Evolutionary conservation across 208 protist genomes (phyloP).

Genomic region (Trypanosoma cruzi): DNA sequence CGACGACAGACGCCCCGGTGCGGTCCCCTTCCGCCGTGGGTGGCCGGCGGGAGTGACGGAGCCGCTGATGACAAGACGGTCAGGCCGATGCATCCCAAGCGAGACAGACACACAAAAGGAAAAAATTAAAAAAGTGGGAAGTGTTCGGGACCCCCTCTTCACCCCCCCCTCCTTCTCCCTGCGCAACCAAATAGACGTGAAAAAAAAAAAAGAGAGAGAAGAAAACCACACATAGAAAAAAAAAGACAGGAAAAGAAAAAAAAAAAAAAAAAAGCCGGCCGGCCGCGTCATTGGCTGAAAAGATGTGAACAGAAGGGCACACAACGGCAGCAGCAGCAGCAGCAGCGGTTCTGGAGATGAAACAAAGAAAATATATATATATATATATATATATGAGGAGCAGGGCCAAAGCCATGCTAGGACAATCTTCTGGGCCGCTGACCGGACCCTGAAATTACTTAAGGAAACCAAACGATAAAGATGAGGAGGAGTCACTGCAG

Average conservation of each 20-base stretch:
- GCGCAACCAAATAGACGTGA: not conserved
- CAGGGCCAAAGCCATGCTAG: too few species aligned
- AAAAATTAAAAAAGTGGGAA: not conserved
- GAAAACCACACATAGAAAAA: not conserved
- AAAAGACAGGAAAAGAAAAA: not conserved
- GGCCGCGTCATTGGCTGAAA: too few species aligned
- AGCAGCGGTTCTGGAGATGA: too few species aligned
- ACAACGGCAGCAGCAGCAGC: too few species aligned
- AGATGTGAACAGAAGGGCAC: too few species aligned
- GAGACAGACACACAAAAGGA: not conserved
- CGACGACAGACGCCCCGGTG: not conserved
- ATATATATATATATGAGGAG: too few species aligned
- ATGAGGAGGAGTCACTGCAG: too few species aligned
- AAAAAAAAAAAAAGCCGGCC: not conserved
- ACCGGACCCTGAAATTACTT: too few species aligned
- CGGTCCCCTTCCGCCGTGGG: not conserved
- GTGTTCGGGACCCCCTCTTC: not conserved
- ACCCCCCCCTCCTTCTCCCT: not conserved
- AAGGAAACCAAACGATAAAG: too few species aligned
- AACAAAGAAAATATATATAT: too few species aligned
- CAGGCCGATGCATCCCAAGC: conserved; percentile 1
- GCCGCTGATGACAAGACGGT: not conserved
- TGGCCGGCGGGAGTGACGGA: not conserved
- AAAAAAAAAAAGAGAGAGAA: not conserved
- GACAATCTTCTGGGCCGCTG: too few species aligned